These are phyloP conservation scores for Candida endomychidarum DNA, from an alignment of 805 yeast species.

Conservation along the genomic window DNA sequence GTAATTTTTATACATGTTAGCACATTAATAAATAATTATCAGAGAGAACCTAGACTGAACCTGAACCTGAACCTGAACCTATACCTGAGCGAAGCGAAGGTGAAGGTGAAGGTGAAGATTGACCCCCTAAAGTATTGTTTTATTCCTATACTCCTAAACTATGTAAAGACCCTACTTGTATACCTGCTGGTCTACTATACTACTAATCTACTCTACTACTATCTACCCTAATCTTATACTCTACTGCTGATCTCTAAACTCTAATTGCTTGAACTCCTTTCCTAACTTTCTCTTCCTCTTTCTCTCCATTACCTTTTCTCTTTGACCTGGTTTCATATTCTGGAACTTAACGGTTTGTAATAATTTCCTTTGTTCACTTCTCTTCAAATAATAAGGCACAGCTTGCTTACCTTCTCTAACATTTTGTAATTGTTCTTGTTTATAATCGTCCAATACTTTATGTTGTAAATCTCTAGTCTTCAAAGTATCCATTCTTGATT, in stretches of 20 bases:
- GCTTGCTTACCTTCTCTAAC: slow-evolving; percentile 50
- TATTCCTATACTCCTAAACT: too few relatives aligned
- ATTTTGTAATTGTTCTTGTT: slow-evolving; percentile 47
- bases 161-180: too few relatives aligned
- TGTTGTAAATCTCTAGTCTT: slow-evolving; percentile 74
- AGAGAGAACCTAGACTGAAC: too few relatives aligned
- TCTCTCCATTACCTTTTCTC: slow-evolving; percentile 82
- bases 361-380: slow-evolving; percentile 69
- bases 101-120: too few relatives aligned
- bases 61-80: too few relatives aligned
- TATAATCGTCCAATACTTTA: slow-evolving; percentile 61
- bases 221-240: too few relatives aligned
- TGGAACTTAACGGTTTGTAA: slow-evolving; percentile 78
- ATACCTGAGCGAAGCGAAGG: too few relatives aligned
- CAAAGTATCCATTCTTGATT: slow-evolving; percentile 65
- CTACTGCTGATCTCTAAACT: slow-evolving; percentile 24
- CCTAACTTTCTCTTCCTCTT: slow-evolving; percentile 85
- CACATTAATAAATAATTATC: slow-evolving; percentile 4
- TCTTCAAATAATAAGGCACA: slow-evolving; percentile 58
- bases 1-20: background rate
- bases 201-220: too few relatives aligned
- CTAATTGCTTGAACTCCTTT: slow-evolving; percentile 64
- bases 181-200: too few relatives aligned
- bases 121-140: too few relatives aligned
- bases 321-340: slow-evolving; percentile 64